Conservation (phyloP, 1,284 basidiomycete species). For the Marasmius fiardii region DNA sequence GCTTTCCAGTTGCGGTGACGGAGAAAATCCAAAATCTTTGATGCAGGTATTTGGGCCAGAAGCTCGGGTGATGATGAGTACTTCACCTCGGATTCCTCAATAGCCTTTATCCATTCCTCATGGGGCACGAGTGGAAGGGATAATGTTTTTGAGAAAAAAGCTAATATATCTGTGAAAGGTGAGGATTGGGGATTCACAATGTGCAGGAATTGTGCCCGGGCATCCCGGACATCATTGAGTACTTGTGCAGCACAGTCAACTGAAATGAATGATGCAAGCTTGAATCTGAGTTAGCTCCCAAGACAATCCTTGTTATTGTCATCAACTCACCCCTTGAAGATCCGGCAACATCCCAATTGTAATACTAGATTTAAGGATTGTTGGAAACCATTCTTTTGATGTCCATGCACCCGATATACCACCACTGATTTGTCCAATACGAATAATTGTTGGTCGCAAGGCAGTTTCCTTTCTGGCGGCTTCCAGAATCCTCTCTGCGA, state of each 20-base stretch:
- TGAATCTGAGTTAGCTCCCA: neutral
- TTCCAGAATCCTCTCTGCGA: slow-evolving; percentile 18
- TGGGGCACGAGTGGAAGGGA: neutral
- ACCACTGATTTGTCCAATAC: slow-evolving; percentile 21
- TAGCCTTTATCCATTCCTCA: neutral
- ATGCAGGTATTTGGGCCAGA: neutral
- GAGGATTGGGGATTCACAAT: neutral
- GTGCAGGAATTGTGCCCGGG: neutral
- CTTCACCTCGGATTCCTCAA: neutral
- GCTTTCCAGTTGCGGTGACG: neutral
- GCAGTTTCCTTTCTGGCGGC: neutral
- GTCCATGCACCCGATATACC: slow-evolving; percentile 27
- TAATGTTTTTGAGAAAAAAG: neutral
- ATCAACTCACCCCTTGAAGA: neutral
- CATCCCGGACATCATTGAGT: neutral
- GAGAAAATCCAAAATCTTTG: neutral
- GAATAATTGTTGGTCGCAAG: neutral
- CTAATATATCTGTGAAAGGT: neutral
- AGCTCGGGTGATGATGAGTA: neutral
- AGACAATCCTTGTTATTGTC: no score
- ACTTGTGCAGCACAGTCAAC: neutral
- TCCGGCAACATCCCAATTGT: neutral
- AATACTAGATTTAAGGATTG: slow-evolving; percentile 14
- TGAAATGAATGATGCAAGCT: slow-evolving; percentile 1
- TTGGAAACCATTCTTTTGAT: slow-evolving; percentile 26